Base-by-base conservation (phyloP, 2,329 filamentous ascomycete genomes). In the Calonectria hongkongensis region DNA sequence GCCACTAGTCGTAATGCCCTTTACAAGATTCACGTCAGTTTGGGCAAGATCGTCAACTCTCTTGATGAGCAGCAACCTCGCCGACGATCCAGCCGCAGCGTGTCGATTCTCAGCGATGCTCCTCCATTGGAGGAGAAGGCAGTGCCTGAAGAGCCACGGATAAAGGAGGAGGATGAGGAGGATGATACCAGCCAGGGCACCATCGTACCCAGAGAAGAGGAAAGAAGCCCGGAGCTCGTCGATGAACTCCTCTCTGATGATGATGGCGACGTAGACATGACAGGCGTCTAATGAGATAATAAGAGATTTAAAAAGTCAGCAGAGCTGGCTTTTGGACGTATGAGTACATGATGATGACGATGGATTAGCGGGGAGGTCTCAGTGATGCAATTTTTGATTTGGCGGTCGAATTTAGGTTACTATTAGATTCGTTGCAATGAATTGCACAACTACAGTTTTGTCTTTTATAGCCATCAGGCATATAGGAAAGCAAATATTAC, bases 31-130 rank as follows among this genome's bases (percentile, higher is more conserved):
- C 92, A 94, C 78, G 89, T 93, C 75, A 88, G 87, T 72, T 84
- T 94, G 1, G 91, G 91, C 77, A 93, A 93, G 84, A 92, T 93
- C 67, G 91, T 93, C 75, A 92, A 93, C 78, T 82, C 82, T 39
- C 86, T 93, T 3, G 88, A 89, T 69, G 89, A 88, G 79, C 81
- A 81, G 74, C 81, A 84, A 67, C 81, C 81, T 2, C 77, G 76
- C 47, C 78, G 84, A 33, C 84, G 85, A 28, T 85, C 82, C 10
- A 89, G 87, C 77, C 84, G 87, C 36, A 87, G 86, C 66, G 83
- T 83, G 16, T 89, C 88, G 0, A 79, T 86, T 12, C 68, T 73
- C 2, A 67, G 76, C 12, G 83, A 83, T n/a, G 75, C 76, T 25
- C 81, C 79, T 56, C 72, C 78, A 1, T 74, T 78, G 2, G 85